phyloP scores from a whole-genome alignment of 139 green algal genomes.

The Chlorella sp. region DNA sequence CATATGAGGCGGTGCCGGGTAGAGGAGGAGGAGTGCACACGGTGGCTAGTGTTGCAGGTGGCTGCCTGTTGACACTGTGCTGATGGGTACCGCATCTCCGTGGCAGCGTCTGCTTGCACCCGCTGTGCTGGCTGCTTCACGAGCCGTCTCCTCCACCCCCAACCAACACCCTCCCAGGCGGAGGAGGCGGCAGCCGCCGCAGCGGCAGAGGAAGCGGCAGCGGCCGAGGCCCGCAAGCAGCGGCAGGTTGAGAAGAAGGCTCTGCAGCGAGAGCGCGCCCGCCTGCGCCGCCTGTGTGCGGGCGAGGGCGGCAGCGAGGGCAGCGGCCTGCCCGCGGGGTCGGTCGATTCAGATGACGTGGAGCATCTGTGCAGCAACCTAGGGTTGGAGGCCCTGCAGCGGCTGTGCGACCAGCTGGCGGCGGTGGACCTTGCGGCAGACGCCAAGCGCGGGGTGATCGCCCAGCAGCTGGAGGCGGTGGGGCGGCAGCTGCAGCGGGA shows the following conservation, averaged over 20 bases:
- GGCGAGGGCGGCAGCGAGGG: constrained; percentile 64
- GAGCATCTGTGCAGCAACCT: constrained; percentile 73
- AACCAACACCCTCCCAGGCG: not conserved
- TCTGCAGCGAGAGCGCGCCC: constrained; percentile 84
- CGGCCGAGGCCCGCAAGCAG: constrained; percentile 67
- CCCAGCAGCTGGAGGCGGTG: constrained; percentile 8
- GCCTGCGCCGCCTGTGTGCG: constrained; percentile 60
- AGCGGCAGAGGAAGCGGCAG: constrained; percentile 54
- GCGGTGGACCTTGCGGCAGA: constrained; percentile 6
- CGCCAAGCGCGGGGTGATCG: constrained; percentile 20
- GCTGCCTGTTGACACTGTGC: no score
- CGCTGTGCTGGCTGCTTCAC: no score
- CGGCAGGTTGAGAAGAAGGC: constrained; percentile 88
- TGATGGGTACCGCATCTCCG: no score
- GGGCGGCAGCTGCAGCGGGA: constrained; percentile 14
- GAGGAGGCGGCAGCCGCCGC: constrained; percentile 58
- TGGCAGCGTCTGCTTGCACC: no score
- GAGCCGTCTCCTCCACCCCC: no score
- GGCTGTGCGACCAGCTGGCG: constrained; percentile 56
- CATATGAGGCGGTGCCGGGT: no score
- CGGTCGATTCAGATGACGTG: constrained; percentile 55
- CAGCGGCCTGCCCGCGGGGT: constrained; percentile 3
- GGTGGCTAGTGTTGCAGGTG: no score
- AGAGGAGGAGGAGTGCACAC: no score
- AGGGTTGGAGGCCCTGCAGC: constrained; percentile 48